Base-by-base conservation (phyloP, 371 early-diverging fungal species). In the Saksenaea vasiformis region DNA sequence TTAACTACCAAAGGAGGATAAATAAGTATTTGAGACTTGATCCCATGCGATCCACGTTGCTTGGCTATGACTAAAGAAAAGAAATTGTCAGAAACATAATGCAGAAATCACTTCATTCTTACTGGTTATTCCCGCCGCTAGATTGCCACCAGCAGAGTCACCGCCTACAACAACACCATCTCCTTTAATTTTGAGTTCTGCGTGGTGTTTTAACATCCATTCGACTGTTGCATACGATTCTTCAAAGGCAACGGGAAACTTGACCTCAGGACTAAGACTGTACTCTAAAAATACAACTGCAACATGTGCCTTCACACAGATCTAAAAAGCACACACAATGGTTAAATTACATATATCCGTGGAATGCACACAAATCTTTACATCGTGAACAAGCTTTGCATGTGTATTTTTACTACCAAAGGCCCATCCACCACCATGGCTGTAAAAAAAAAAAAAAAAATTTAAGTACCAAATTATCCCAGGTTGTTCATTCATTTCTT, bases 211-310 rank as follows among this genome's bases (percentile, higher is more conserved):
- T 38, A 56, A 22, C 15, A 66, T 54, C 66, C 69, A 72, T 22
- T 56, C 24, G 5, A 67, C 35, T 4, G 73, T 68, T 8, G 58
- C 60, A 51, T 71, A 55, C 22, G 68, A 69, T 27, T 78, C 69
- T 11, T 78, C 67, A 19, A 68, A 41, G 2, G 67, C 68, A n/a
- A 56, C 53, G 14, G 78, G 78, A 35, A 60, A 78, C 2, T 61
- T 66, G 11, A n/a, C 47, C 31, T 78, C 78, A 1, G 78, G 74
- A 9, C 66, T 64, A 3, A 74, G 44, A 14, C 61, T 51, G 36
- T 72, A 72, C 22, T 72, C 66, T 3, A 72, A 61, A 56, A 72
- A 72, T 1, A 68, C 60, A 11, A 68, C 53, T 1, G 64, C 68
- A 8, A 62, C 68, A 36, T 66, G 55, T 3, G 56, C 55, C 7